phyloP scores from a whole-genome alignment of 371 early-diverging fungal genomes.

The Mortierella sp. region DNA sequence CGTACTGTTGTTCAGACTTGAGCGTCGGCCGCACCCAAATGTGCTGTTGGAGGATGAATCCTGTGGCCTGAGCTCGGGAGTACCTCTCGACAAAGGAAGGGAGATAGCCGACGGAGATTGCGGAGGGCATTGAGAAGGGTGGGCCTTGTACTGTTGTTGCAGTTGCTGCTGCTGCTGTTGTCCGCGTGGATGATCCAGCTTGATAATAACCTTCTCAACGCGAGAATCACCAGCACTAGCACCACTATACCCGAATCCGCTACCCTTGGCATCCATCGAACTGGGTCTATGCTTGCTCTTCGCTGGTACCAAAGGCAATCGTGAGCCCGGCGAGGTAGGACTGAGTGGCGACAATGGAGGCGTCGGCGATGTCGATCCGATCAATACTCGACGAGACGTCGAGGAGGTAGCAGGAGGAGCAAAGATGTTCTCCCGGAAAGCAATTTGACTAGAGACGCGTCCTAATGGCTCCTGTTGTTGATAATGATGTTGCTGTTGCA shows the following conservation, averaged over 20 bases:
- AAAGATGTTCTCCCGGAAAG: not conserved
- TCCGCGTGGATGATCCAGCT: constrained; percentile 16
- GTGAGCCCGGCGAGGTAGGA: not conserved
- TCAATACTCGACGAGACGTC: constrained; percentile 14
- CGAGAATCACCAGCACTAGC: not conserved
- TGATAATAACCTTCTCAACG: constrained; percentile 15
- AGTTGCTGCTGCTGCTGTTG: not conserved
- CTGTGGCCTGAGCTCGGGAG: not conserved
- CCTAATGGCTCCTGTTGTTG: not conserved
- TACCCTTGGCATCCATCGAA: constrained; percentile 26
- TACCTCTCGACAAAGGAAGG: not conserved
- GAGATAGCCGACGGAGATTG: not conserved
- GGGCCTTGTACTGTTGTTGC: not conserved
- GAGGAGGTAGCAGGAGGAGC: not conserved
- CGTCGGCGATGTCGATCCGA: constrained; percentile 15
- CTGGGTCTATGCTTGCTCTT: constrained; percentile 34
- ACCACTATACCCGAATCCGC: not conserved
- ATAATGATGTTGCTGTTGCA: not conserved
- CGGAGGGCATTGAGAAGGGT: not conserved
- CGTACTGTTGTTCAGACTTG: constrained; percentile 19
- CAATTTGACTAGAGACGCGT: not conserved
- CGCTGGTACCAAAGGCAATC: constrained; percentile 29
- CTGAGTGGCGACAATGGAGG: not conserved
- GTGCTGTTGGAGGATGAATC: constrained; percentile 1
- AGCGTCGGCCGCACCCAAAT: constrained; percentile 41